Percentiles rank a stretch among this genome's conserved stretches.
phyloP scores from a whole-genome alignment of 2,329 filamentous ascomycete species.

The Cercospora zeae-maydis region DNA sequence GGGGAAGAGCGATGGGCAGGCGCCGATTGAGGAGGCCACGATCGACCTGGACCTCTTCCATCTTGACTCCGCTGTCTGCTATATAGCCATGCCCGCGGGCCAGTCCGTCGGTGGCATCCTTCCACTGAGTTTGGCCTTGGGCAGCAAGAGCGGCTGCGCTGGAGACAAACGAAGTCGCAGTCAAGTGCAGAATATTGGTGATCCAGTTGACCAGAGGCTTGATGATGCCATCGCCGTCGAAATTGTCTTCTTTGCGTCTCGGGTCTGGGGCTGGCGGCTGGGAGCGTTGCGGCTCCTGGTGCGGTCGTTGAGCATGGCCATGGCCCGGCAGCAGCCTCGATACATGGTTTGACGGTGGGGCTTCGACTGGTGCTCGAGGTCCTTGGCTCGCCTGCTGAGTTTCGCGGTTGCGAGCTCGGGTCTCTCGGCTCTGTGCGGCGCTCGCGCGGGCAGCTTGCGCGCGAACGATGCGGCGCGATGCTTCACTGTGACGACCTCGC shows the following conservation, averaged over 20 bases:
- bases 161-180: constrained; percentile 20
- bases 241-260: not conserved
- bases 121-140: constrained; percentile 14
- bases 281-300: not conserved
- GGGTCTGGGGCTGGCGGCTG: constrained; percentile 8
- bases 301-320: constrained; percentile 1
- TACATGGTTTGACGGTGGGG: constrained; percentile 9
- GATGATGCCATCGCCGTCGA: constrained; percentile 13
- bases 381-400: constrained; percentile 28
- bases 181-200: constrained; percentile 25
- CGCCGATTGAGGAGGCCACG: constrained; percentile 20
- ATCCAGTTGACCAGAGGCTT: constrained; percentile 26
- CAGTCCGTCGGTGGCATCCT: constrained; percentile 17
- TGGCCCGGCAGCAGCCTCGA: constrained; percentile 8
- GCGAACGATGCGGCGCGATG: constrained; percentile 33
- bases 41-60: constrained; percentile 18
- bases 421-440: constrained; percentile 34
- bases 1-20: constrained; percentile 34
- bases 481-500: constrained; percentile 32
- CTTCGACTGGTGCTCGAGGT: constrained; percentile 11
- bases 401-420: constrained; percentile 34
- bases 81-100: constrained; percentile 15
- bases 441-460: constrained; percentile 36
- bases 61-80: constrained; percentile 21
- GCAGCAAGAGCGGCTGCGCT: constrained; percentile 18